Conservation (phyloP, 2,329 filamentous ascomycete genomes). For the Cercospora nicotianae region DNA sequence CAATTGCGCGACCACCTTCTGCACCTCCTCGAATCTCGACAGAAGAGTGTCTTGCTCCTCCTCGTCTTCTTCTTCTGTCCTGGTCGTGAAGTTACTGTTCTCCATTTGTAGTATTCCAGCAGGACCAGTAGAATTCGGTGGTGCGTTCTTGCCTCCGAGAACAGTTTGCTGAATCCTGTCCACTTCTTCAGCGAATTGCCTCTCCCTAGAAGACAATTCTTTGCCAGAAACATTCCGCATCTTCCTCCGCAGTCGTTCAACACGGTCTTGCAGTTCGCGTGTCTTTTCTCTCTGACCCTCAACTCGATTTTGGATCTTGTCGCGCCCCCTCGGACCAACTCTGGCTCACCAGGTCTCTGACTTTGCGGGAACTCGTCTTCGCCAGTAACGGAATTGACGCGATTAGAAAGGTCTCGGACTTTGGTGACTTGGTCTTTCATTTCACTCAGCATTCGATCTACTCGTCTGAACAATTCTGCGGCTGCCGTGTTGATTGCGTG, state of each 20-base stretch:
- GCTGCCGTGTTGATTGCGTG: constrained; percentile 67
- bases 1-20: constrained; percentile 33
- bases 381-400: constrained; percentile 66
- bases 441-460: constrained; percentile 66
- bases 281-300: constrained; percentile 57
- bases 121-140: constrained; percentile 20
- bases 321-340: constrained; percentile 32
- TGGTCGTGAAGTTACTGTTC: constrained; percentile 26
- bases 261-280: constrained; percentile 56
- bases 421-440: constrained; percentile 66
- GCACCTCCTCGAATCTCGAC: constrained; percentile 31
- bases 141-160: constrained; percentile 32
- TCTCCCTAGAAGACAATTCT: constrained; percentile 64
- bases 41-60: constrained; percentile 21
- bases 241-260: constrained; percentile 59
- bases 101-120: constrained; percentile 36
- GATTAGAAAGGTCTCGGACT: constrained; percentile 63
- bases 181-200: constrained; percentile 60
- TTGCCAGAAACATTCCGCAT: constrained; percentile 51
- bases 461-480: constrained; percentile 70
- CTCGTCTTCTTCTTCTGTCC: constrained; percentile 15
- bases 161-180: constrained; percentile 42
- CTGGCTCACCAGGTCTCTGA: constrained; percentile 45
- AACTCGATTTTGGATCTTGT: constrained; percentile 61
- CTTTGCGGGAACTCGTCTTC: constrained; percentile 48